Evolutionary conservation across 805 yeast genomes (phyloP).

Genomic region (Spathaspora girioi): DNA sequence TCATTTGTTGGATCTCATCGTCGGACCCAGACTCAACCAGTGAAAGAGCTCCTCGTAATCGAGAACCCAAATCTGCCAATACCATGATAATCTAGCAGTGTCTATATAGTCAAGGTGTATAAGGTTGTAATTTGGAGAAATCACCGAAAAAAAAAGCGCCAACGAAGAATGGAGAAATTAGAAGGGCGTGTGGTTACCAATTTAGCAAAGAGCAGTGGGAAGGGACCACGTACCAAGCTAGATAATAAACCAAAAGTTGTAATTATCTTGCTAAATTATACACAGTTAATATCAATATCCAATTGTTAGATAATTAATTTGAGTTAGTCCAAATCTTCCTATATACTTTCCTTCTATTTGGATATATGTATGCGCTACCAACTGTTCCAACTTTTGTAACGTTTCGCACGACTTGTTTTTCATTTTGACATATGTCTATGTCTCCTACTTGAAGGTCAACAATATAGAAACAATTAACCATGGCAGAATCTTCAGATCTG

Average conservation of each 20-base stretch:
- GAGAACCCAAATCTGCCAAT: slow-evolving; percentile 43
- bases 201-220: neutral
- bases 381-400: neutral
- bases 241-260: too few species aligned
- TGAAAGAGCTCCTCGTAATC: slow-evolving; percentile 40
- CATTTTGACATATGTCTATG: neutral
- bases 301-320: too few species aligned
- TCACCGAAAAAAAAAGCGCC: neutral
- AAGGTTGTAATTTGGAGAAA: neutral
- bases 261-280: too few species aligned
- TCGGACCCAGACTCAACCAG: slow-evolving; percentile 38
- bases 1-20: slow-evolving; percentile 45
- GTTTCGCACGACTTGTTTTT: too few species aligned
- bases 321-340: too few species aligned
- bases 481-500: neutral
- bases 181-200: neutral
- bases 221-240: too few species aligned
- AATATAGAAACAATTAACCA: neutral
- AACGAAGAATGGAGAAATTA: neutral
- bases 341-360: too few species aligned
- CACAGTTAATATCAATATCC: too few species aligned
- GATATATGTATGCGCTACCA: neutral
- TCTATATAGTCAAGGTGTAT: neutral
- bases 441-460: neutral
- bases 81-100: slow-evolving; percentile 26